phyloP scores from a whole-genome alignment of 768 basidiomycete species.

The Coprinellus micaceus region DNA sequence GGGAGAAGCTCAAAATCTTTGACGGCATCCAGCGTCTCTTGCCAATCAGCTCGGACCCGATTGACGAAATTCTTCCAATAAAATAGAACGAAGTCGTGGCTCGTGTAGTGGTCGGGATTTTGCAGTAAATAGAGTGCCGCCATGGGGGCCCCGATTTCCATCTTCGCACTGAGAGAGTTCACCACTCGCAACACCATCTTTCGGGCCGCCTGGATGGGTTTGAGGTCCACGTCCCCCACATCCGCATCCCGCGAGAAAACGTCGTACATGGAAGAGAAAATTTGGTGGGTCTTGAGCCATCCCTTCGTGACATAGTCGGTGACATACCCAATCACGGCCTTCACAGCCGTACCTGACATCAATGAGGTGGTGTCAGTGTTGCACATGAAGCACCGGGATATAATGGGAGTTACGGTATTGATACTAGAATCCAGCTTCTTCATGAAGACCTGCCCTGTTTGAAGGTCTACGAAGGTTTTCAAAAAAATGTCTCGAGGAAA shows the following conservation, averaged over 20 bases:
- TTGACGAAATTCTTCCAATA: constrained; percentile 18
- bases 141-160: too few species aligned
- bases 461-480: constrained; percentile 20
- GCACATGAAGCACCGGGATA: constrained; percentile 32
- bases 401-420: constrained; percentile 28
- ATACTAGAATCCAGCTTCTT: constrained; percentile 33
- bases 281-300: constrained; percentile 36
- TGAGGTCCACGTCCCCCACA: constrained; percentile 13
- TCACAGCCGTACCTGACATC: constrained; percentile 38
- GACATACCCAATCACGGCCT: constrained; percentile 35
- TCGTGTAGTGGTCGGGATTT: constrained; percentile 29
- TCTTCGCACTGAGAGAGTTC: constrained; percentile 24
- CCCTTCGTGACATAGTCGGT: constrained; percentile 42
- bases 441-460: constrained; percentile 26
- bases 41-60: background rate
- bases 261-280: constrained; percentile 30
- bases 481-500: constrained; percentile 29
- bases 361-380: constrained; percentile 38
- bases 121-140: constrained; percentile 21
- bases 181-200: constrained; percentile 18
- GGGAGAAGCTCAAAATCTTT: background rate
- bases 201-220: background rate
- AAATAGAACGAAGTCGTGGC: constrained; percentile 20
- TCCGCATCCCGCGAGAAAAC: constrained; percentile 25
- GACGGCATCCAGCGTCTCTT: background rate